Conservation (phyloP, 805 yeast species). For the Torulaspora indica region DNA sequence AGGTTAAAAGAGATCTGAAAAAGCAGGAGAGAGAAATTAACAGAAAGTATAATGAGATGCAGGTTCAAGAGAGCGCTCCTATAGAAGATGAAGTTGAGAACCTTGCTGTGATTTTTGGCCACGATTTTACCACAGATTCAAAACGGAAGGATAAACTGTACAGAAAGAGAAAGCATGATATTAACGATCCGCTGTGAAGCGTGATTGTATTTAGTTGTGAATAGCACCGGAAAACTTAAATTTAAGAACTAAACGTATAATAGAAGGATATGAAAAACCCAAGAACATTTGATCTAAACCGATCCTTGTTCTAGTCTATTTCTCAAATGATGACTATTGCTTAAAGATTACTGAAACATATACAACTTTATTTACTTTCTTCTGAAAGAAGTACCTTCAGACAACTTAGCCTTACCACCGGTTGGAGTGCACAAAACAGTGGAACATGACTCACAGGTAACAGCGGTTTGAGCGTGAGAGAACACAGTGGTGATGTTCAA, state of each 20-base stretch:
- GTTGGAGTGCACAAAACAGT: constrained; percentile 98
- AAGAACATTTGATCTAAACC: not conserved
- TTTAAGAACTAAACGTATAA: not conserved
- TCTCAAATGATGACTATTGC: constrained; percentile 11
- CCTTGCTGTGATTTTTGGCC: constrained; percentile 18
- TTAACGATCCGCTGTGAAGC: not conserved
- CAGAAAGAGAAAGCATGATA: constrained; percentile 5
- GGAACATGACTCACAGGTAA: constrained; percentile 97
- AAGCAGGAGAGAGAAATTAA: constrained; percentile 20
- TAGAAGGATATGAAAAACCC: not conserved
- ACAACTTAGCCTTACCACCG: constrained; percentile 99
- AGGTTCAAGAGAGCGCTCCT: constrained; percentile 5
- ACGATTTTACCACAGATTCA: constrained; percentile 15
- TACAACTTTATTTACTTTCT: constrained; percentile 63
- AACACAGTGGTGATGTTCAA: constrained; percentile 97
- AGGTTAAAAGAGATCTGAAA: constrained; percentile 18
- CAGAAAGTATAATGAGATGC: constrained; percentile 18
- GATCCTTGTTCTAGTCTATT: not conserved
- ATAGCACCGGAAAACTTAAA: not conserved
- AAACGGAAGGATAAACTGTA: constrained; percentile 14
- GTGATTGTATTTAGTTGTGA: not conserved
- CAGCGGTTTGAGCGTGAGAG: constrained; percentile 99
- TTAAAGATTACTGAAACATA: constrained; percentile 12
- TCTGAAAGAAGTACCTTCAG: constrained; percentile 99
- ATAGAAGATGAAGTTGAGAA: constrained; percentile 13